Percentiles rank a stretch among this genome's conserved stretches.
phyloP scores from a whole-genome alignment of 2,329 filamentous ascomycete genomes.

The Ceratocystis lukuohia region DNA sequence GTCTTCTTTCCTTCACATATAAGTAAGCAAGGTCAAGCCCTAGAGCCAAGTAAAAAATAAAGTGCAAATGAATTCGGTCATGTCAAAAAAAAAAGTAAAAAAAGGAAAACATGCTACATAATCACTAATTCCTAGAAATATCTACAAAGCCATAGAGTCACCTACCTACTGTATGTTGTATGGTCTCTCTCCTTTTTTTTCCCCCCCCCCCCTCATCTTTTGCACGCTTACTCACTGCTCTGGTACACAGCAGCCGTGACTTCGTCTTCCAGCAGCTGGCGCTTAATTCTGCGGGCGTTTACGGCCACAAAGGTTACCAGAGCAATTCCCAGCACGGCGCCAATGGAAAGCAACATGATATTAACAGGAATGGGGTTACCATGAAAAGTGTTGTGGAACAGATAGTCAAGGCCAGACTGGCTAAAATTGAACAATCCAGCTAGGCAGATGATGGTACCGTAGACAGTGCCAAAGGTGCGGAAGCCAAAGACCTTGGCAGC shows the following conservation, averaged over 20 bases:
- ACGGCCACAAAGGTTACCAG: conserved; percentile 54
- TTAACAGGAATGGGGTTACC: conserved; percentile 70
- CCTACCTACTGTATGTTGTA: not conserved
- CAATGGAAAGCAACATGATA: conserved; percentile 47
- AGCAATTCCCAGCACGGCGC: conserved; percentile 47
- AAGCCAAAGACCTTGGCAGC: conserved; percentile 87
- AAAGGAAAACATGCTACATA: not conserved
- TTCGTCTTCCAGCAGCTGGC: conserved; percentile 22
- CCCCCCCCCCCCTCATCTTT: not conserved
- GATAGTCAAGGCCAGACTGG: conserved; percentile 64
- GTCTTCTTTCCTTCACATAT: not conserved
- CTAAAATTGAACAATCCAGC: conserved; percentile 74
- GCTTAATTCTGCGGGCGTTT: conserved; percentile 28
- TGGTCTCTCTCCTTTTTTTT: not conserved
- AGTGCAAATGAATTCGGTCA: not conserved
- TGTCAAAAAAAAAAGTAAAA: not conserved
- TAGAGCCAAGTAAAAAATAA: not conserved
- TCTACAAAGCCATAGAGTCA: not conserved
- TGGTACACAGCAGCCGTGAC: conserved; percentile 17
- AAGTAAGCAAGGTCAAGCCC: not conserved
- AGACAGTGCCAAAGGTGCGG: conserved; percentile 84
- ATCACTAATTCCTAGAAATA: not conserved
- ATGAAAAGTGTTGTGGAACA: conserved; percentile 59
- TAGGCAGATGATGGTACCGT: conserved; percentile 76
- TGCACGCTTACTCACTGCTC: not conserved